Base-by-base conservation (phyloP, 495 filamentous ascomycete species). In the Penicillium verhagenii region DNA sequence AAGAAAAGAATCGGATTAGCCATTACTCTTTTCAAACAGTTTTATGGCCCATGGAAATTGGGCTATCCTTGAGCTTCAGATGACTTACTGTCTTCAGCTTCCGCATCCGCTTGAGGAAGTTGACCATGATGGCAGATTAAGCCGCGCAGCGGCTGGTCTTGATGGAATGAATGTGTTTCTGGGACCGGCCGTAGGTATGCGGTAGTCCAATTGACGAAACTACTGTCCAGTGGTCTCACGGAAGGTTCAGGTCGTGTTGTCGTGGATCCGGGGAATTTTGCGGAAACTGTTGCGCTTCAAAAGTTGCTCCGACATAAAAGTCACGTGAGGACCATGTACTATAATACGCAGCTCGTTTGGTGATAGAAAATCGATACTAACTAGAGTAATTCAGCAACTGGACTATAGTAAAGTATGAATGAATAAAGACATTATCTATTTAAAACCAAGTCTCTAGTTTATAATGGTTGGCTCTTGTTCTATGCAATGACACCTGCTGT, bases 41-140 rank as follows among this genome's bases (percentile, higher is more conserved):
- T 31, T n/a, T 45, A 2, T 8, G 18, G n/a, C 9, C 21, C 24
- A 13, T 45, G 16, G n/a, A 4, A 19, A 48, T 18, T 29, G 26
- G 23, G 14, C 6, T 8, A 45, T 14, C n/a, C 23, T 38, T 29
- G 29, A 18, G 25, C 31, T 29, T 24, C 43, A 43, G 35, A 45
- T 56, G 50, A 82, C 87, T 76, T 80, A 95, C 91, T 67, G 80
- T 75, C 73, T 82, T 83, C 71, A 96, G 75, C 75, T 84, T 87
- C 66, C 85, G 79, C 84, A 91, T 88, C 48, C 92, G 90, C 70
- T 82, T 83, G 67, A 85, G 74, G 60, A 93, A 69, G 68, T 84
- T 86, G 61, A 93, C 89, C 90, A 94, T 96, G 52, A 38, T 73
- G 63, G 58, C 59, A 47, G 57, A 42, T 46, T 54, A 46, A 54